Percentiles rank a stretch among this genome's conserved stretches.
phyloP scores from a whole-genome alignment of 306 rosid genomes.

The Fagus crenata region DNA sequence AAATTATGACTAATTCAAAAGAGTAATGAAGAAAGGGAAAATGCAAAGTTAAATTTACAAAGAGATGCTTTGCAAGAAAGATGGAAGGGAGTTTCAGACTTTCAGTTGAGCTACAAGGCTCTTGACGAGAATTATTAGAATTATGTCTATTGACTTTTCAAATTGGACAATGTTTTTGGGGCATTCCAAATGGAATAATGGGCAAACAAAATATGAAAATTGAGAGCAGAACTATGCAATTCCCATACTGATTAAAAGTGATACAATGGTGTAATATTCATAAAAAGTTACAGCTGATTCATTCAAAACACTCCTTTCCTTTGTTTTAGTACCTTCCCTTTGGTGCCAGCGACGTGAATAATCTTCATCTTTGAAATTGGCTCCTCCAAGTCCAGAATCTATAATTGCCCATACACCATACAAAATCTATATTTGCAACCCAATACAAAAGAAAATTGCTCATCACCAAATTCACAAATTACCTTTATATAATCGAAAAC shows the following conservation, averaged over 20 bases:
- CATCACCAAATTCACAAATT: constrained; percentile 17
- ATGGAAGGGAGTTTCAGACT: too few relatives aligned
- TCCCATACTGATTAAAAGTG: too few relatives aligned
- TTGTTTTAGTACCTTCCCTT: constrained; percentile 71
- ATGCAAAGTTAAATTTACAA: too few relatives aligned
- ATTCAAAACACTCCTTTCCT: neutral
- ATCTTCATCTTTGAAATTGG: constrained; percentile 74
- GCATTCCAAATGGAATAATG: too few relatives aligned
- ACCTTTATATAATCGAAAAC: constrained; percentile 70
- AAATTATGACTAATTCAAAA: neutral
- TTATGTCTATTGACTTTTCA: too few relatives aligned
- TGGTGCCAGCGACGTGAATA: constrained; percentile 95
- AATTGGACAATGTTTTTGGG: too few relatives aligned
- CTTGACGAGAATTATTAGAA: too few relatives aligned
- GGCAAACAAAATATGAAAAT: too few relatives aligned
- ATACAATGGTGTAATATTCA: neutral
- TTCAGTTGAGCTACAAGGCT: too few relatives aligned
- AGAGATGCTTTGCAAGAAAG: too few relatives aligned
- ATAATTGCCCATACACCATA: neutral
- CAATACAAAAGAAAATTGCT: neutral
- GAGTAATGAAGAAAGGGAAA: too few relatives aligned
- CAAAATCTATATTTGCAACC: constrained; percentile 15
- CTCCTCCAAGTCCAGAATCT: constrained; percentile 93
- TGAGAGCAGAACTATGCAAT: too few relatives aligned
- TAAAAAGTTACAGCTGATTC: neutral